Conservation (phyloP, 75 land plant genomes). For the Cunninghamia lanceolata region DNA sequence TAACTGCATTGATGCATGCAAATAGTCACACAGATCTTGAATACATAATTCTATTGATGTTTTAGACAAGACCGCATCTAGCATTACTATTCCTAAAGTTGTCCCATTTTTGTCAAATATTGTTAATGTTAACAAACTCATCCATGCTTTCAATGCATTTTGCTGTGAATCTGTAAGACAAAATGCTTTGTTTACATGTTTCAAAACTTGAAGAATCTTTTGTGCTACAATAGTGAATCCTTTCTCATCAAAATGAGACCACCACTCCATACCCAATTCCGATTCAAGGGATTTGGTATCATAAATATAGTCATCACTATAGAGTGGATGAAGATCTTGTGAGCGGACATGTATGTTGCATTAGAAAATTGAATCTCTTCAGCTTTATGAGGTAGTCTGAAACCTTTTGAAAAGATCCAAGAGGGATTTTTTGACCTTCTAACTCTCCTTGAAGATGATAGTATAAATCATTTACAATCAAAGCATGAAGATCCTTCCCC, state of each 20-base stretch:
- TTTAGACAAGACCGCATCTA: slow-evolving; percentile 14
- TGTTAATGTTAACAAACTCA: slow-evolving; percentile 35
- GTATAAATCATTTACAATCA: slow-evolving; percentile 75
- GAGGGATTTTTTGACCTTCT: slow-evolving; percentile 60
- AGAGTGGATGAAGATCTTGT: slow-evolving; percentile 25
- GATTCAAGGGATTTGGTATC: too few relatives aligned
- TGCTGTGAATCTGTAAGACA: slow-evolving; percentile 46
- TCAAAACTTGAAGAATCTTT: slow-evolving; percentile 40
- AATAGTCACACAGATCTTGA: slow-evolving; percentile 38
- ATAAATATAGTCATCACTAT: too few relatives aligned
- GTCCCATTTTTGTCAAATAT: slow-evolving; percentile 16
- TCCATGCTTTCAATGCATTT: slow-evolving; percentile 56
- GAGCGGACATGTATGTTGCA: slow-evolving; percentile 17
- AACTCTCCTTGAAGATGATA: slow-evolving; percentile 82
- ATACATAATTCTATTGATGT: slow-evolving; percentile 30
- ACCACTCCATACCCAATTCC: slow-evolving; percentile 66
- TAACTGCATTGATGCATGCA: slow-evolving; percentile 29
- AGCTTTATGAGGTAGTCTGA: slow-evolving; percentile 43
- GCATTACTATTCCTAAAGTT: neutral
- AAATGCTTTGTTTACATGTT: slow-evolving; percentile 48
- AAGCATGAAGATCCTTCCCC: slow-evolving; percentile 40
- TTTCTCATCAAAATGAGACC: slow-evolving; percentile 54
- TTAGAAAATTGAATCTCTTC: slow-evolving; percentile 25
- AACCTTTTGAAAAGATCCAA: slow-evolving; percentile 71
- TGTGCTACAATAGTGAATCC: slow-evolving; percentile 45